Conservation (phyloP, 2,329 filamentous ascomycete species). For the Alternaria sp. region DNA sequence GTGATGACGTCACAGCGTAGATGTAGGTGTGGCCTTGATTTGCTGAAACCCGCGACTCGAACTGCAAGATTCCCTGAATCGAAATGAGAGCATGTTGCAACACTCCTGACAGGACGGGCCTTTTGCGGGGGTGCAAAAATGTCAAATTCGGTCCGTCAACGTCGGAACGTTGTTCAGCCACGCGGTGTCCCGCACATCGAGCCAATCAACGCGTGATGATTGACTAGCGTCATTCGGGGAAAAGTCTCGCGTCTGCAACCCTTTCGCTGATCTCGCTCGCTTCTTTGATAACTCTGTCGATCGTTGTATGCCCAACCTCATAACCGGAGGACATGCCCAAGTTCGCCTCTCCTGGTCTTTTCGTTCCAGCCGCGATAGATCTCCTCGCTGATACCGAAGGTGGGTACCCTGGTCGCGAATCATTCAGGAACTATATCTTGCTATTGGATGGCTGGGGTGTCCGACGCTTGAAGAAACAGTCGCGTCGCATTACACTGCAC, state of each 20-base stretch:
- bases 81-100: background rate
- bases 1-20: constrained; percentile 8
- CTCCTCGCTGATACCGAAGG: background rate
- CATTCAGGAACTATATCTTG: background rate
- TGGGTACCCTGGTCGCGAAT: background rate
- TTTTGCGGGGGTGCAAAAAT: constrained; percentile 13
- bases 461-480: background rate
- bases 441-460: background rate
- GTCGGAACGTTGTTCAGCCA: constrained; percentile 16
- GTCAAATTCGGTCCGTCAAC: constrained; percentile 20
- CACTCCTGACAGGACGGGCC: constrained; percentile 16
- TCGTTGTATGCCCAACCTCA: constrained; percentile 10
- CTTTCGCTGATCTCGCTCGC: constrained; percentile 15
- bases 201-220: constrained; percentile 9
- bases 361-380: background rate
- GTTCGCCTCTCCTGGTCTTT: background rate
- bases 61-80: background rate
- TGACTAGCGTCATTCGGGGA: constrained; percentile 5
- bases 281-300: constrained; percentile 12
- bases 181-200: constrained; percentile 7
- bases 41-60: constrained; percentile 2
- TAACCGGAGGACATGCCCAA: constrained; percentile 4
- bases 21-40: background rate
- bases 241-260: constrained; percentile 9
- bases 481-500: background rate